Percentiles rank a stretch among this genome's conserved stretches.
Conservation (phyloP, 108 stramenopile species). For the Cyclotella sp. region DNA sequence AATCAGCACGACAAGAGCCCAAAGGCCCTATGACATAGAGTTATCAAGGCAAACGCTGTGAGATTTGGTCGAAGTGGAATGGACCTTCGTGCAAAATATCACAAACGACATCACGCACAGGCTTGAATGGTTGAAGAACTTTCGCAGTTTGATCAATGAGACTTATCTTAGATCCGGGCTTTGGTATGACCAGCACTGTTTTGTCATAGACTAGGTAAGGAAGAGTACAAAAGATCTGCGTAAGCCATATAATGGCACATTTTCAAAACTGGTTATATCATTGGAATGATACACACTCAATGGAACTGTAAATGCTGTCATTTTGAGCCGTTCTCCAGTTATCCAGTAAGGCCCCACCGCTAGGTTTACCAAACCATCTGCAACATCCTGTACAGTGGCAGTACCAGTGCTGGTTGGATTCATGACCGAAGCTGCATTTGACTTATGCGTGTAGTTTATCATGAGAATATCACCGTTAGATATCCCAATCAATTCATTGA, state of each 20-base stretch:
- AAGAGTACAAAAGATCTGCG: neutral
- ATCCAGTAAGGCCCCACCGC: constrained; percentile 37
- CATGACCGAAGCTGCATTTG: neutral
- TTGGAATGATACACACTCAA: constrained; percentile 1
- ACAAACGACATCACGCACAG: neutral
- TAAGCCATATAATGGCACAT: neutral
- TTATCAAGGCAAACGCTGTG: neutral
- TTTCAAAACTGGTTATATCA: neutral
- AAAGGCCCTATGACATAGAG: neutral
- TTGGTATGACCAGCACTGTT: constrained; percentile 32
- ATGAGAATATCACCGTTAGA: constrained; percentile 29
- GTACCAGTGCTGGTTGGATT: constrained; percentile 7
- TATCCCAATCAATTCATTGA: neutral
- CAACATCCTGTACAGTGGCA: constrained; percentile 24
- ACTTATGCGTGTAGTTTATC: constrained; percentile 24
- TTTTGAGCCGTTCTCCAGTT: constrained; percentile 19
- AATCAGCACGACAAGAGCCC: neutral
- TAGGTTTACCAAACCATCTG: constrained; percentile 30
- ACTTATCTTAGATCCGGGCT: neutral
- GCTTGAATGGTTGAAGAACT: constrained; percentile 27
- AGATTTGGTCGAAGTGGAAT: neutral
- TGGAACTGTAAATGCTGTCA: constrained; percentile 20
- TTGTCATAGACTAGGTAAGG: constrained; percentile 19
- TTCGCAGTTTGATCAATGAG: constrained; percentile 6
- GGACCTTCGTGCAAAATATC: too few species aligned